Evolutionary conservation across 2,329 filamentous ascomycete genomes (phyloP).

Genomic region (Penicillium fuscoglaucum): DNA sequence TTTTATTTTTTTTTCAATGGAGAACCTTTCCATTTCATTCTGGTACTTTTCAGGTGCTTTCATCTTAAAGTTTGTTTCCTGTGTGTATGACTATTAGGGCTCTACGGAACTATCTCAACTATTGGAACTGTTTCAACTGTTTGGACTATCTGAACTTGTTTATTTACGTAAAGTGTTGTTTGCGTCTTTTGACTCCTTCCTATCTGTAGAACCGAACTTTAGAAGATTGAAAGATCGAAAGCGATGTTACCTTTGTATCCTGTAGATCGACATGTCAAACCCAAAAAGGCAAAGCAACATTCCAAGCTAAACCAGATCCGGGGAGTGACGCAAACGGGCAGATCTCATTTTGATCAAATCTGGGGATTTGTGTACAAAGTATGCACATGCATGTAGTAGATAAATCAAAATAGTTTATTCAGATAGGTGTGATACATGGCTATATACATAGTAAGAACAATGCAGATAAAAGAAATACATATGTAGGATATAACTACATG

Average conservation of each 20-base stretch:
- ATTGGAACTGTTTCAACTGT: neutral
- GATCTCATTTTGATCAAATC: neutral
- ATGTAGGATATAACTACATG: neutral
- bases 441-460: neutral
- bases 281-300: constrained; percentile 25
- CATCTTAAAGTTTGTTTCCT: constrained; percentile 8
- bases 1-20: neutral
- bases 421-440: neutral
- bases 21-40: constrained; percentile 9
- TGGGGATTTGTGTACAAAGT: neutral
- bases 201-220: neutral
- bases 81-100: constrained; percentile 24
- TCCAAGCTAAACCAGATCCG: constrained; percentile 29
- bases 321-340: constrained; percentile 29
- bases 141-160: constrained; percentile 11
- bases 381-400: neutral
- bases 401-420: neutral
- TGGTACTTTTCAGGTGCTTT: constrained; percentile 9
- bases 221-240: neutral
- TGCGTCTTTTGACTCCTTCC: constrained; percentile 18
- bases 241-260: neutral
- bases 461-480: neutral
- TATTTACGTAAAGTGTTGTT: constrained; percentile 24
- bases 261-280: constrained; percentile 25
- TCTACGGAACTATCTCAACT: neutral